Evolutionary conservation across 768 basidiomycete species (phyloP).

Genomic region (Hygrocybe punicea): DNA sequence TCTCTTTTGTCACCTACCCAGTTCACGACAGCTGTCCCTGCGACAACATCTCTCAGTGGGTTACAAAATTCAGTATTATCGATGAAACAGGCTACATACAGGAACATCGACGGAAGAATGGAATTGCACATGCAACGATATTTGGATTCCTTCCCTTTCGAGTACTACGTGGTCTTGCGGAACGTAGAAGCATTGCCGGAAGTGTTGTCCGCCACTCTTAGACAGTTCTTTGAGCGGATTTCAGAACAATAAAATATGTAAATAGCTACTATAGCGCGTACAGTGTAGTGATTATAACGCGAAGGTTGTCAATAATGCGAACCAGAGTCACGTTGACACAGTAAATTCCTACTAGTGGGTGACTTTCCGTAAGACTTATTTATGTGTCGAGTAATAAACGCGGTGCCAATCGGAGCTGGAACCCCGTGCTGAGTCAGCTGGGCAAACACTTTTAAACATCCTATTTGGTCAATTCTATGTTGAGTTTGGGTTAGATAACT

Average conservation of each 20-base stretch:
- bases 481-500: no score
- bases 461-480: no score
- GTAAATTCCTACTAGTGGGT: no score
- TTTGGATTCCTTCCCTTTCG: slow-evolving; percentile 95
- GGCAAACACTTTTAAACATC: no score
- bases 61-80: slow-evolving; percentile 78
- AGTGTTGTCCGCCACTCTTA: slow-evolving; percentile 80
- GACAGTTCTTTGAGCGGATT: slow-evolving; percentile 87
- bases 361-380: no score
- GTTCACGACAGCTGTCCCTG: slow-evolving; percentile 13
- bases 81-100: slow-evolving; percentile 90
- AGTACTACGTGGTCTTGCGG: slow-evolving; percentile 92
- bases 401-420: no score
- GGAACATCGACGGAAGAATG: slow-evolving; percentile 73
- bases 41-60: slow-evolving; percentile 17
- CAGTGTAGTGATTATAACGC: not conserved
- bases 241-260: slow-evolving; percentile 56
- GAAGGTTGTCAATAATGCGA: not conserved
- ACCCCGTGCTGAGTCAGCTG: no score
- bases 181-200: slow-evolving; percentile 90
- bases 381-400: no score
- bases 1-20: slow-evolving; percentile 59
- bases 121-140: slow-evolving; percentile 87
- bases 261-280: no score
- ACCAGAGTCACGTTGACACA: no score